Percentiles rank a stretch among this genome's conserved stretches.
Conservation (phyloP, 495 filamentous ascomycete species). For the Rusavskia elegans region DNA sequence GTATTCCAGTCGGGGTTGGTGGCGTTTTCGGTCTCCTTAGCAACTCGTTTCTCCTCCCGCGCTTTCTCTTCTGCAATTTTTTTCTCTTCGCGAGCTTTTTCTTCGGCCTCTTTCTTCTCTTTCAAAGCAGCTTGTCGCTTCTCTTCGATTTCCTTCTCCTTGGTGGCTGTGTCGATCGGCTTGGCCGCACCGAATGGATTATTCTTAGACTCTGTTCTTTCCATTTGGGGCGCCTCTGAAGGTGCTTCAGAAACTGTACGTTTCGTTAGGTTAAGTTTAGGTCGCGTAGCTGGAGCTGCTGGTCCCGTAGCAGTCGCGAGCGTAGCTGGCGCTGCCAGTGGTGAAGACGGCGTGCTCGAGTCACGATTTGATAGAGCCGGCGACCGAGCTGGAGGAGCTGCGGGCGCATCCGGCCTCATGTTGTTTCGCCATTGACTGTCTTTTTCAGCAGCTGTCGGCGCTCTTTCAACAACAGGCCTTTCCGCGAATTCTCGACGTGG, state of each 20-base stretch:
- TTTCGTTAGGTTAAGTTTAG: conserved; percentile 71
- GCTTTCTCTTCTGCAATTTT: conserved; percentile 37
- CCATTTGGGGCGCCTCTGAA: conserved; percentile 32
- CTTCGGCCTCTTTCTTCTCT: conserved; percentile 77
- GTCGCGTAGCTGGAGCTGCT: conserved; percentile 41
- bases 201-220: conserved; percentile 53
- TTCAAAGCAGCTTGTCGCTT: conserved; percentile 55
- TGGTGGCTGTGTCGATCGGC: conserved; percentile 76
- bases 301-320: conserved; percentile 12
- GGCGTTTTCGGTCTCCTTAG: conserved; percentile 35
- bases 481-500: conserved; percentile 70
- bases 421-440: conserved; percentile 73
- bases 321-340: conserved; percentile 28
- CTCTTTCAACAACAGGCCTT: conserved; percentile 41
- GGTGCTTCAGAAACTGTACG: conserved; percentile 65
- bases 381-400: conserved; percentile 26
- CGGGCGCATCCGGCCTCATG: conserved; percentile 58
- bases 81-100: conserved; percentile 67
- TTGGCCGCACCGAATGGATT: conserved; percentile 85
- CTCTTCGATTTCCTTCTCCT: conserved; percentile 81
- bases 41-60: conserved; percentile 22
- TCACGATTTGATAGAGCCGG: conserved; percentile 39
- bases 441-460: conserved; percentile 68
- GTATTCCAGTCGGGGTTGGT: conserved; percentile 33
- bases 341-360: conserved; percentile 49